A percentile compares a stretch with the other conserved stretches of the same genome.
Evolutionary conservation across 306 rosid species (phyloP).

Genomic region (Rosa lucieae): DNA sequence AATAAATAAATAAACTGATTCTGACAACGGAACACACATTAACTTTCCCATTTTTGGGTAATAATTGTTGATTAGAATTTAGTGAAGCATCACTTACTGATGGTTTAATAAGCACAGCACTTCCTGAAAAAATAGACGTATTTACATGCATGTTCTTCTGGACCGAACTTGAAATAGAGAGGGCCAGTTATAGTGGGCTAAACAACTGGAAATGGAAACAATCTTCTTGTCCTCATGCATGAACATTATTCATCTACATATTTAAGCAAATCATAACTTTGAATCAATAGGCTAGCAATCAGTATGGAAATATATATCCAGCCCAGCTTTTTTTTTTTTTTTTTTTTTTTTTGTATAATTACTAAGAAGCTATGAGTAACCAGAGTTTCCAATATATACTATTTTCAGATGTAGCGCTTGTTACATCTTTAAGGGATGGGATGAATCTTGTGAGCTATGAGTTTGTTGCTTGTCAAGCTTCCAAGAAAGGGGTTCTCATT

Average conservation of each 20-base stretch:
- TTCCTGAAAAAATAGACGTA: not conserved
- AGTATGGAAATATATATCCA: not conserved
- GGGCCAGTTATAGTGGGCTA: not conserved
- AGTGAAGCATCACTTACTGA: not conserved
- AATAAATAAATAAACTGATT: not conserved
- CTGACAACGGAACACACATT: not conserved
- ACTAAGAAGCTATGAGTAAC: not conserved
- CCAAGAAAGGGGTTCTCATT: slow-evolving; percentile 95
- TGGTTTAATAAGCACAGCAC: not conserved
- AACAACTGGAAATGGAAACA: not conserved
- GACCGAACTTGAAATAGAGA: not conserved
- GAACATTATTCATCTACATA: not conserved
- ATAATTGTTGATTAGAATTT: not conserved
- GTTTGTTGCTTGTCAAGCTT: slow-evolving; percentile 93
- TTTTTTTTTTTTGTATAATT: not conserved
- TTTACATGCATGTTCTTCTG: slow-evolving; percentile 8
- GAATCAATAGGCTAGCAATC: not conserved
- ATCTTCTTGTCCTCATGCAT: not conserved
- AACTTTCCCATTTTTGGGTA: not conserved
- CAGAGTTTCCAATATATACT: slow-evolving; percentile 7
- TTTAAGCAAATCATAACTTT: not conserved
- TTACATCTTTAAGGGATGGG: slow-evolving; percentile 96
- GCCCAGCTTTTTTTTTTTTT: not conserved
- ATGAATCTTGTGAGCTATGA: slow-evolving; percentile 99
- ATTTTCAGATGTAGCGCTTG: slow-evolving; percentile 84